Conservation (phyloP, 352 stramenopile species). For the Saprolegnia diclina region DNA sequence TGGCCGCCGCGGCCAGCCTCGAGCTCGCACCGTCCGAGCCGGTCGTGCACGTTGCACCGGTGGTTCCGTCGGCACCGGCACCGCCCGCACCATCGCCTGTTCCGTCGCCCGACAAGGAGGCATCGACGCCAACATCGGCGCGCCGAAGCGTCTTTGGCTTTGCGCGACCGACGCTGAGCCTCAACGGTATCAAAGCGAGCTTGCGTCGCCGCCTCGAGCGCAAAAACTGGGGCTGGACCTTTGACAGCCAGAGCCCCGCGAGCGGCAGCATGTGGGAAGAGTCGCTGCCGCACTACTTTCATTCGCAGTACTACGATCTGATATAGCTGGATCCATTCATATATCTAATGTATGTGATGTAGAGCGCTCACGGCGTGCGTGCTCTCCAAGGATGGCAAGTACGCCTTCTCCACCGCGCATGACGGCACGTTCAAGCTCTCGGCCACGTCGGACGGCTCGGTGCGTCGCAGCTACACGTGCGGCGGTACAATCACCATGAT, state of each 20-base stretch:
- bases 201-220: constrained; percentile 68
- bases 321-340: too few species aligned
- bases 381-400: constrained; percentile 43
- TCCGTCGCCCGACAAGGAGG: constrained; percentile 24
- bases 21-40: constrained; percentile 49
- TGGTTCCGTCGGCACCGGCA: constrained; percentile 26
- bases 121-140: constrained; percentile 31
- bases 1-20: constrained; percentile 27
- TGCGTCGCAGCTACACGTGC: constrained; percentile 35
- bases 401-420: constrained; percentile 63
- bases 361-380: constrained; percentile 59
- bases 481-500: constrained; percentile 12
- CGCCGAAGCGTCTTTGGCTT: constrained; percentile 72
- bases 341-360: background rate
- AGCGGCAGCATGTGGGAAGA: constrained; percentile 39
- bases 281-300: constrained; percentile 35
- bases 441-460: constrained; percentile 30
- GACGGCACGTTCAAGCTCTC: constrained; percentile 62
- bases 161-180: constrained; percentile 38
- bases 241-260: constrained; percentile 28
- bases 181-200: constrained; percentile 66
- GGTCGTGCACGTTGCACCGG: constrained; percentile 30
- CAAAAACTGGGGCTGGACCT: constrained; percentile 66
- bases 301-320: constrained; percentile 32
- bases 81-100: constrained; percentile 19